Evolutionary conservation across 23 red algal genomes (phyloP).

Genomic region (Gracilariopsis chorda): DNA sequence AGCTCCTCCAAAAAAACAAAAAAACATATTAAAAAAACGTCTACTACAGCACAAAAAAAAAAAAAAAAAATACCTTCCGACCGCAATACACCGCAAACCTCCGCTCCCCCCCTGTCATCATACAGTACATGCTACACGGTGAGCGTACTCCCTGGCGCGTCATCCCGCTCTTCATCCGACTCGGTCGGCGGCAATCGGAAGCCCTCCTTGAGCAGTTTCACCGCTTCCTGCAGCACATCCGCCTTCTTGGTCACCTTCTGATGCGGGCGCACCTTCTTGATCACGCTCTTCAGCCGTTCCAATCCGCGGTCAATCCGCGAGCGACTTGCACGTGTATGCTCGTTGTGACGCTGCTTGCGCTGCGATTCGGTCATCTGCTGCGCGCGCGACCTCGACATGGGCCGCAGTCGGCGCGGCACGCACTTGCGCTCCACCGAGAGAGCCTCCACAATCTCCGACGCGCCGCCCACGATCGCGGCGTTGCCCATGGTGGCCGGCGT

Average conservation of each 20-base stretch:
- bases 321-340: conserved; percentile 58
- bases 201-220: conserved; percentile 56
- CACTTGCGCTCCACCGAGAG: not conserved
- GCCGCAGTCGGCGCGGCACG: not conserved
- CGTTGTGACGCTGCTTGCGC: conserved; percentile 61
- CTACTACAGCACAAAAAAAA: too few species aligned
- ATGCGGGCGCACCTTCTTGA: conserved; percentile 53
- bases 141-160: conserved; percentile 23
- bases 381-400: conserved; percentile 24
- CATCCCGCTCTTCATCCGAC: conserved; percentile 57
- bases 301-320: conserved; percentile 56
- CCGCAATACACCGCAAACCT: too few species aligned
- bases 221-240: conserved; percentile 56
- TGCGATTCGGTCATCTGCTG: conserved; percentile 57
- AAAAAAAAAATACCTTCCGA: conserved; percentile 13
- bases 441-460: conserved; percentile 41
- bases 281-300: conserved; percentile 42
- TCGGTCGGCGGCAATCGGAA: conserved; percentile 45
- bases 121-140: conserved; percentile 33
- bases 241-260: conserved; percentile 72
- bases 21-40: not conserved
- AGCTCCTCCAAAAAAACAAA: not conserved
- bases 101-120: too few species aligned
- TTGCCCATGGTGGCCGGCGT: conserved; percentile 4
- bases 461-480: conserved; percentile 27